A percentile compares a stretch with the other conserved stretches of the same genome.
Conservation (phyloP, 2,329 filamentous ascomycete genomes). For the Dactylellina leptospora region DNA sequence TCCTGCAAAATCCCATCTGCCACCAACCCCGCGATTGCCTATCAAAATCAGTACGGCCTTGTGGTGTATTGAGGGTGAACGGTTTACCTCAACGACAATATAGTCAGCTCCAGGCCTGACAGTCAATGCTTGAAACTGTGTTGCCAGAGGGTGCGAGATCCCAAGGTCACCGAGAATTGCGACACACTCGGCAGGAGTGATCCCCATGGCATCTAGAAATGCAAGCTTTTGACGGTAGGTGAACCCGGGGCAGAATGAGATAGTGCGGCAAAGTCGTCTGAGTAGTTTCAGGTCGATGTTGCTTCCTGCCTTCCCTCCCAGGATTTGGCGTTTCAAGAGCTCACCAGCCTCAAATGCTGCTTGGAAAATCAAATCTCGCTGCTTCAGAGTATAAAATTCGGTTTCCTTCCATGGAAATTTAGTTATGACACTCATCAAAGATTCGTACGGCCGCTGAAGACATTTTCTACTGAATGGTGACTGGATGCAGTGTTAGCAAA, state of each 20-base stretch:
- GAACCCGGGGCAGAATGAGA: slow-evolving; percentile 70
- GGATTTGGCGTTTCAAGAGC: slow-evolving; percentile 63
- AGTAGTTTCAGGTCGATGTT: slow-evolving; percentile 67
- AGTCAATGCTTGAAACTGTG: slow-evolving; percentile 49
- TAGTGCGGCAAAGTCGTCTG: slow-evolving; percentile 65
- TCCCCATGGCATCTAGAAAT: slow-evolving; percentile 50
- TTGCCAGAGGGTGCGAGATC: slow-evolving; percentile 48
- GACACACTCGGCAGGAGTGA: slow-evolving; percentile 43
- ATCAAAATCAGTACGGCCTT: slow-evolving; percentile 4
- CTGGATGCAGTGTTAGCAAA: slow-evolving; percentile 59
- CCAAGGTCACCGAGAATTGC: slow-evolving; percentile 47
- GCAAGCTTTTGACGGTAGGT: slow-evolving; percentile 67
- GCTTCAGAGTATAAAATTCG: slow-evolving; percentile 67
- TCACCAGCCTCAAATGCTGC: slow-evolving; percentile 65
- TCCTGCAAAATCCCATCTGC: slow-evolving; percentile 28
- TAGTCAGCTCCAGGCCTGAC: slow-evolving; percentile 49
- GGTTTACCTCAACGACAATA: slow-evolving; percentile 47
- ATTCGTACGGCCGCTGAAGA: slow-evolving; percentile 72
- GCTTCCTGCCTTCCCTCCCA: slow-evolving; percentile 60
- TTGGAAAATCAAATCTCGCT: slow-evolving; percentile 67
- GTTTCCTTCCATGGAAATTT: slow-evolving; percentile 72
- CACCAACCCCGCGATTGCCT: slow-evolving; percentile 45
- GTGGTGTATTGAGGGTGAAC: not conserved
- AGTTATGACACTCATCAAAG: slow-evolving; percentile 70
- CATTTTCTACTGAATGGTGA: slow-evolving; percentile 70